A percentile compares a stretch with the other conserved stretches of the same genome.
phyloP scores from a whole-genome alignment of 106 monocot genomes.

The Dendrobium catenatum region DNA sequence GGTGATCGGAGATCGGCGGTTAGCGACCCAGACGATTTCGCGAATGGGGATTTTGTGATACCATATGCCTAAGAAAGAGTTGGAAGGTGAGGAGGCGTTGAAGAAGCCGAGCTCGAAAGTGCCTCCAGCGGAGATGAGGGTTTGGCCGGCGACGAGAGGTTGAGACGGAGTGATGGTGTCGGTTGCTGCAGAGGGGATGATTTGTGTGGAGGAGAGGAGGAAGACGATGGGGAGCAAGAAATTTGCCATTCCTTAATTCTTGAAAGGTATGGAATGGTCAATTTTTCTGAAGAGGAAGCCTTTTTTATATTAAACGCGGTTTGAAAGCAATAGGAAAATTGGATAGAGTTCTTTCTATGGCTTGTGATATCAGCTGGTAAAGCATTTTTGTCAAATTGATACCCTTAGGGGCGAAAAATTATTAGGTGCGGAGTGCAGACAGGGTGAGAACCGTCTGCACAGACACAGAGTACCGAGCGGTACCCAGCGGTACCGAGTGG shows the following conservation, averaged over 20 bases:
- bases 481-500: too few species aligned
- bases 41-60: slow-evolving; percentile 2
- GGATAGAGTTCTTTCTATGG: too few species aligned
- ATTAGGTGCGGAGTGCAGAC: too few species aligned
- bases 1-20: slow-evolving; percentile 8
- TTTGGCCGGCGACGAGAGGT: slow-evolving; percentile 3
- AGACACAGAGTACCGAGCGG: too few species aligned
- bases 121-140: slow-evolving; percentile 10
- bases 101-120: slow-evolving; percentile 14
- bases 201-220: not conserved
- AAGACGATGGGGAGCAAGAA: not conserved
- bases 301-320: too few species aligned
- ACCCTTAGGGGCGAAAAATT: too few species aligned
- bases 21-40: slow-evolving; percentile 18
- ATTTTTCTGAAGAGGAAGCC: too few species aligned
- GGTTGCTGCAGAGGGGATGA: not conserved
- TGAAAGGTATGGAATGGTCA: not conserved
- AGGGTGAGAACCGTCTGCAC: too few species aligned
- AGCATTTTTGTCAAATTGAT: too few species aligned
- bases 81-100: not conserved
- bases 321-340: too few species aligned
- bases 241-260: not conserved
- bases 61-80: slow-evolving; percentile 6
- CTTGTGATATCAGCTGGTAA: too few species aligned
- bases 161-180: slow-evolving; percentile 8